phyloP scores from a whole-genome alignment of 495 filamentous ascomycete genomes.

The Penicillium bialowiezense region DNA sequence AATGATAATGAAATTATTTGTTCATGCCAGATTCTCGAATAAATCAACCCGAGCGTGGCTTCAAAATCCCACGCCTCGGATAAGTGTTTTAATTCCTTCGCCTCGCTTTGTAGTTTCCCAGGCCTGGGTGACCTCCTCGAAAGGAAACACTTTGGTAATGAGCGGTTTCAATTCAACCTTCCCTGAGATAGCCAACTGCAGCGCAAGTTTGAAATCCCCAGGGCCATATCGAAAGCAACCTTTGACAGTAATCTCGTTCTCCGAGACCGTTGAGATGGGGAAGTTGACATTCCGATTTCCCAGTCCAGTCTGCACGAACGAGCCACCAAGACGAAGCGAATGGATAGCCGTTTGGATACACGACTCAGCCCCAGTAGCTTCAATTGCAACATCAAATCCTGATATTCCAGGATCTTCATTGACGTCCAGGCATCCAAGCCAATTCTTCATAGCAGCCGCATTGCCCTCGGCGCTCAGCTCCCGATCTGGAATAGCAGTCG shows the following conservation, averaged over 20 bases:
- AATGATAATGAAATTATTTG: slow-evolving; percentile 3
- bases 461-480: slow-evolving; percentile 15
- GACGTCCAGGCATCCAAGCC: background rate
- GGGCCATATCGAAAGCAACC: slow-evolving; percentile 81
- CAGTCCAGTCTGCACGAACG: slow-evolving; percentile 80
- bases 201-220: slow-evolving; percentile 76
- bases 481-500: slow-evolving; percentile 25
- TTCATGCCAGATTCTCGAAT: background rate
- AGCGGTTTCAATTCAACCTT: slow-evolving; percentile 32
- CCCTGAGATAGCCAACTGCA: slow-evolving; percentile 24
- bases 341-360: slow-evolving; percentile 74
- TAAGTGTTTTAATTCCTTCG: slow-evolving; percentile 81
- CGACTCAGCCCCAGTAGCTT: slow-evolving; percentile 76
- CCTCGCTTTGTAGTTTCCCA: slow-evolving; percentile 75
- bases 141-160: slow-evolving; percentile 65
- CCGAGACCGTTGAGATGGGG: slow-evolving; percentile 72
- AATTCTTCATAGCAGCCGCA: slow-evolving; percentile 22
- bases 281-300: slow-evolving; percentile 73
- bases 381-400: slow-evolving; percentile 77
- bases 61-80: slow-evolving; percentile 52
- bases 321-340: slow-evolving; percentile 66
- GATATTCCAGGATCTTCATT: slow-evolving; percentile 7
- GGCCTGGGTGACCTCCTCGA: slow-evolving; percentile 71
- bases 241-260: slow-evolving; percentile 77
- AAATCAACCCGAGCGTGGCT: background rate